Evolutionary conservation across 768 basidiomycete species (phyloP).

Genomic region (Macrolepiota fuliginosa): DNA sequence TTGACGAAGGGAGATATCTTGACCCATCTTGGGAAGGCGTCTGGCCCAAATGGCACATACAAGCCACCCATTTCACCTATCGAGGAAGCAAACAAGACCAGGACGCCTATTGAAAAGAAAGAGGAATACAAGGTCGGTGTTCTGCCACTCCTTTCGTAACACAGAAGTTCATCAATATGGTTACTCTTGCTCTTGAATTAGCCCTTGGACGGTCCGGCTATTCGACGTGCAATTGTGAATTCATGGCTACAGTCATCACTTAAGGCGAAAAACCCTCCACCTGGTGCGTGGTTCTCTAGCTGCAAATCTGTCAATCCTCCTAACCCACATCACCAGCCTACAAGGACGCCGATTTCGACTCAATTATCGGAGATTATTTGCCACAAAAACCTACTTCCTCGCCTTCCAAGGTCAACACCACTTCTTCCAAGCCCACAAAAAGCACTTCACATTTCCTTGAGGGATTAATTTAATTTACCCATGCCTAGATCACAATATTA

Average conservation of each 20-base stretch:
- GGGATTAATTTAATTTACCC: slow-evolving; percentile 27
- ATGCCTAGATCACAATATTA: background rate
- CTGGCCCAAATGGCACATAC: slow-evolving; percentile 72
- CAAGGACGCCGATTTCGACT: slow-evolving; percentile 60
- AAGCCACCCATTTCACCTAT: slow-evolving; percentile 41
- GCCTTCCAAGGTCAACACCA: slow-evolving; percentile 11
- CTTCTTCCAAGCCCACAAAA: slow-evolving; percentile 21
- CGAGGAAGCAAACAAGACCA: slow-evolving; percentile 31
- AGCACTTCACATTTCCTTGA: slow-evolving; percentile 36
- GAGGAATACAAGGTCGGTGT: slow-evolving; percentile 33
- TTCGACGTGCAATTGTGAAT: slow-evolving; percentile 65
- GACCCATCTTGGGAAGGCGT: slow-evolving; percentile 80
- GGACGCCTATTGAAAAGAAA: slow-evolving; percentile 28
- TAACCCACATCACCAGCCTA: slow-evolving; percentile 28
- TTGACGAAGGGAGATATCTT: slow-evolving; percentile 96
- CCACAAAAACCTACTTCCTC: slow-evolving; percentile 29
- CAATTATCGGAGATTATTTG: slow-evolving; percentile 72
- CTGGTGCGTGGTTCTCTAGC: slow-evolving; percentile 31
- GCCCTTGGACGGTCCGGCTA: slow-evolving; percentile 61
- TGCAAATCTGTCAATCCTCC: background rate
- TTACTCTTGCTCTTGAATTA: slow-evolving; percentile 2
- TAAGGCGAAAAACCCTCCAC: slow-evolving; percentile 42
- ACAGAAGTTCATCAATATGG: background rate
- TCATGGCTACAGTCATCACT: slow-evolving; percentile 54
- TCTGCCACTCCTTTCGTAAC: background rate